phyloP scores from a whole-genome alignment of 805 yeast genomes.

The Saccharomycopsis schoenii region DNA sequence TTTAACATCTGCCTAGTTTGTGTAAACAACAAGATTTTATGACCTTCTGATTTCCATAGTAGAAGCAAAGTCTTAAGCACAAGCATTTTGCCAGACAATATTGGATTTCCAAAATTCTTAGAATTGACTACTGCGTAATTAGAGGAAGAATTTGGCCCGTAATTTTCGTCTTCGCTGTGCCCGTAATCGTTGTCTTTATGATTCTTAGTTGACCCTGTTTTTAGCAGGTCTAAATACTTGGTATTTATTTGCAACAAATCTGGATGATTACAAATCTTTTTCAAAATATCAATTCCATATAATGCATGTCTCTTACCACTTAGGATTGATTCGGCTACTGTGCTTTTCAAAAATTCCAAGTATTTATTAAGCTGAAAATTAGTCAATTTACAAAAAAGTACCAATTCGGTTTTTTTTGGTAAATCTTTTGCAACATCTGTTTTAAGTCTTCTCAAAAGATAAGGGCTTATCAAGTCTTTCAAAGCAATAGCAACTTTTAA shows the following conservation, averaged over 20 bases:
- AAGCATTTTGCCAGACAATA: conserved; percentile 80
- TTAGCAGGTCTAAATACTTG: conserved; percentile 1
- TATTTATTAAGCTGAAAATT: conserved; percentile 65
- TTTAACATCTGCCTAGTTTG: conserved; percentile 93
- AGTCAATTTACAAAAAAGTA: conserved; percentile 81
- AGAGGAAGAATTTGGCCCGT: background rate
- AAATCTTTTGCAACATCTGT: conserved; percentile 91
- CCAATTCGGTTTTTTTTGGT: conserved; percentile 91
- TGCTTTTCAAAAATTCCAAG: conserved; percentile 62
- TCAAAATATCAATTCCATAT: conserved; percentile 78
- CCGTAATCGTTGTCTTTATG: background rate
- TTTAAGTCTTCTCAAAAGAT: conserved; percentile 75
- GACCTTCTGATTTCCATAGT: conserved; percentile 69
- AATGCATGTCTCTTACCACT: conserved; percentile 73
- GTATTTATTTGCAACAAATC: conserved; percentile 48
- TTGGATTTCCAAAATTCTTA: conserved; percentile 43
- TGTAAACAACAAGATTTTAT: conserved; percentile 76
- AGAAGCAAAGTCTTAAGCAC: conserved; percentile 68
- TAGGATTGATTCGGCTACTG: conserved; percentile 61
- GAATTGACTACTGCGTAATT: conserved; percentile 23
- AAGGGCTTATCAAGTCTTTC: conserved; percentile 83
- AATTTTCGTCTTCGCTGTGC: background rate
- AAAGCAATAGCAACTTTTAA: conserved; percentile 90
- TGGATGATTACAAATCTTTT: conserved; percentile 96
- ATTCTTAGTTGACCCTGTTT: background rate